Conservation (phyloP, 2,329 filamentous ascomycete genomes). For the Fusarium keratoplasticum region DNA sequence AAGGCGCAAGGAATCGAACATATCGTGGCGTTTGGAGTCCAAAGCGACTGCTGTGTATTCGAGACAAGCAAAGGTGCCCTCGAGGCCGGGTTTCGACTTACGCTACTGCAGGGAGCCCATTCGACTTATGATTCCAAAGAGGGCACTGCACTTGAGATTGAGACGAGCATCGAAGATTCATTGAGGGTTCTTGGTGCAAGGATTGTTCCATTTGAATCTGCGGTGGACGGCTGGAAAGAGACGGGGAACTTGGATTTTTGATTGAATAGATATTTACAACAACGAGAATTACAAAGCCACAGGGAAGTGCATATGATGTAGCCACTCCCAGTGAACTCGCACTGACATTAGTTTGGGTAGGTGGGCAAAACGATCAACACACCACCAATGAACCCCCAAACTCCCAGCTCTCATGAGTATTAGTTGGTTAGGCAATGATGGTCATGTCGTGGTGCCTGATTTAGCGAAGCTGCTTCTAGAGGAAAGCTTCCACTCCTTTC, state of each 20-base stretch:
- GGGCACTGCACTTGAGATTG: conserved; percentile 8
- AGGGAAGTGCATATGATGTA: background rate
- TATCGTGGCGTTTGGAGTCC: conserved; percentile 22
- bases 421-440: background rate
- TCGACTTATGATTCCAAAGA: conserved; percentile 16
- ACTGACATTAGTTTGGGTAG: background rate
- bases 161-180: conserved; percentile 3
- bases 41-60: conserved; percentile 28
- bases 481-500: background rate
- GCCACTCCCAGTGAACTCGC: background rate
- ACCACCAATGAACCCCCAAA: background rate
- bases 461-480: background rate
- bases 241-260: background rate
- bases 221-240: background rate
- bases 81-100: conserved; percentile 19
- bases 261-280: background rate
- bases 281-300: background rate
- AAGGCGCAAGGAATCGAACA: conserved; percentile 9
- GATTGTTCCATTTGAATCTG: conserved; percentile 2
- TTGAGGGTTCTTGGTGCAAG: conserved; percentile 6
- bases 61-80: conserved; percentile 27
- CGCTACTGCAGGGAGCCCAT: conserved; percentile 21
- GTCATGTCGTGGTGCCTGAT: background rate
- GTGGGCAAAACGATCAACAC: background rate
- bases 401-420: background rate